Percentiles rank a stretch among this genome's conserved stretches.
phyloP scores from a whole-genome alignment of 73 alveolate species.

The Paramecium bursaria region DNA sequence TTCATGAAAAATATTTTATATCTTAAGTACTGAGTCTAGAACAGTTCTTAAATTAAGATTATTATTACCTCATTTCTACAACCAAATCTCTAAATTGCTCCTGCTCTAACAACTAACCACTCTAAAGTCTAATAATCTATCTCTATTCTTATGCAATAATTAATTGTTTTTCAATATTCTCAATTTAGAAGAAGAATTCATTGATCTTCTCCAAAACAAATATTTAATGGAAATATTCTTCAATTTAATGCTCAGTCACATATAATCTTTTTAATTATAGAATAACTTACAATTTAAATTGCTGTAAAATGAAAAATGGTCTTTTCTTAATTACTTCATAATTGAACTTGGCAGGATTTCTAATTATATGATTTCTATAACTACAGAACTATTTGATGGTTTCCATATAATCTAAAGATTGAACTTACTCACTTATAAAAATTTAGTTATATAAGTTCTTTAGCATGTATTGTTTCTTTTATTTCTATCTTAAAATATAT shows the following conservation, averaged over 20 bases:
- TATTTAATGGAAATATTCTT: constrained; percentile 24
- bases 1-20: constrained; percentile 25
- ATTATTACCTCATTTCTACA: constrained; percentile 41
- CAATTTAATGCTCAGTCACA: not conserved
- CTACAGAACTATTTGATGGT: not conserved
- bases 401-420: constrained; percentile 15
- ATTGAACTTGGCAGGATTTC: constrained; percentile 55
- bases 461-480: constrained; percentile 15
- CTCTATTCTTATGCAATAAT: not conserved
- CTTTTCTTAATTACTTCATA: constrained; percentile 45
- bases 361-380: constrained; percentile 36
- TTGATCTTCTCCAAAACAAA: not conserved
- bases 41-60: constrained; percentile 7
- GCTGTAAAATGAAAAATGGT: constrained; percentile 35
- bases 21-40: constrained; percentile 15
- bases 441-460: not conserved
- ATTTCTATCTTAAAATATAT: not conserved
- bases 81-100: constrained; percentile 31
- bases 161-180: not conserved
- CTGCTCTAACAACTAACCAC: not conserved
- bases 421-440: constrained; percentile 3
- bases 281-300: constrained; percentile 35
- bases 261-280: not conserved
- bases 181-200: not conserved
- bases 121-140: constrained; percentile 1